phyloP scores from a whole-genome alignment of 805 yeast species.

The Priceomyces fermenticarens region DNA sequence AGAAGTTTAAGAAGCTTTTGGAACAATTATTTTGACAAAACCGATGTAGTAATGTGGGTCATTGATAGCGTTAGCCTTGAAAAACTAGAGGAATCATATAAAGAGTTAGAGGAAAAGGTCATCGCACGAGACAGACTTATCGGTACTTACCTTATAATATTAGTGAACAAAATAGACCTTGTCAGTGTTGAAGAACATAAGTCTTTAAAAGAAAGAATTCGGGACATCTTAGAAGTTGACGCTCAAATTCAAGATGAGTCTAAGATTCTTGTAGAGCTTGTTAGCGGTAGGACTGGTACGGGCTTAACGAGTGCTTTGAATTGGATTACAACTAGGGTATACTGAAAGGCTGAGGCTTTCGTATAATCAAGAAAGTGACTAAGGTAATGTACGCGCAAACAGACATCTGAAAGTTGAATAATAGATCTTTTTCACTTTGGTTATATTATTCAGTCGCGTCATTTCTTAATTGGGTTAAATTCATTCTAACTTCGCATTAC shows the following conservation, averaged over 20 bases:
- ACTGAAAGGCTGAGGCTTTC: slow-evolving; percentile 4
- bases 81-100: slow-evolving; percentile 61
- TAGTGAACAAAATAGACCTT: slow-evolving; percentile 75
- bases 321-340: slow-evolving; percentile 23
- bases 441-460: too few species aligned
- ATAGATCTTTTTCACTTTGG: too few species aligned
- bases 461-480: background rate
- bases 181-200: slow-evolving; percentile 25
- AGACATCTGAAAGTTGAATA: background rate
- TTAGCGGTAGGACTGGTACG: slow-evolving; percentile 35
- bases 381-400: background rate
- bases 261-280: slow-evolving; percentile 25
- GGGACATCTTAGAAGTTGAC: slow-evolving; percentile 15
- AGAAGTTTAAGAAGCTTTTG: slow-evolving; percentile 39
- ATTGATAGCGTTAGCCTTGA: slow-evolving; percentile 64
- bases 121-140: slow-evolving; percentile 64
- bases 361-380: background rate
- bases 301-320: slow-evolving; percentile 24
- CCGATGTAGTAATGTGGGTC: slow-evolving; percentile 81
- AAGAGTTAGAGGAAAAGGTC: slow-evolving; percentile 60
- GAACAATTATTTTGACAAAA: slow-evolving; percentile 86
- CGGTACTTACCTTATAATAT: slow-evolving; percentile 65
- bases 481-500: background rate
- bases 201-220: slow-evolving; percentile 11
- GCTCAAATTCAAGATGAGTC: slow-evolving; percentile 16